These are phyloP conservation scores for Heritiera fomes DNA, from an alignment of 345 rosid genomes.

Conservation along the genomic window DNA sequence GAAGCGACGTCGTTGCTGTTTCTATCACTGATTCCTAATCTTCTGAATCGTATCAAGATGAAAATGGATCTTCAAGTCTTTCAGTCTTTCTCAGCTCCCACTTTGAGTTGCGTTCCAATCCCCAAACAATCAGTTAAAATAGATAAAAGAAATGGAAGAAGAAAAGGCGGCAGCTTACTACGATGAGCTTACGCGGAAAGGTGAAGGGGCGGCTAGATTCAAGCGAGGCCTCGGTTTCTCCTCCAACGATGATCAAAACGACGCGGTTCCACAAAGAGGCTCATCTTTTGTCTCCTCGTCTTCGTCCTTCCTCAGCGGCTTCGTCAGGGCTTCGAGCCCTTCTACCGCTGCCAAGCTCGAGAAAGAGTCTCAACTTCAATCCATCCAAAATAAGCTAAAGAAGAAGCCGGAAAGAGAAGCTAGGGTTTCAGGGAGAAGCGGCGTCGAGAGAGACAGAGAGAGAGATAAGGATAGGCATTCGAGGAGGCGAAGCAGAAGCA, in stretches of 20 bases:
- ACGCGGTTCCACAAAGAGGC: slow-evolving; percentile 45
- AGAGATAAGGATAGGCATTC: slow-evolving; percentile 28
- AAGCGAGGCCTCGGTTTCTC: slow-evolving; percentile 96
- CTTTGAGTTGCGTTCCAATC: neutral
- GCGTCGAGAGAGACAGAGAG: slow-evolving; percentile 32
- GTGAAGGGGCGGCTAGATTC: slow-evolving; percentile 94
- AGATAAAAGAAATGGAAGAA: slow-evolving; percentile 51
- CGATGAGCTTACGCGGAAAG: slow-evolving; percentile 82
- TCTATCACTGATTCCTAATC: neutral
- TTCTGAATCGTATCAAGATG: neutral
- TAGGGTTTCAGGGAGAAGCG: slow-evolving; percentile 37
- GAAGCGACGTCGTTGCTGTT: neutral
- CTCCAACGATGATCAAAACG: slow-evolving; percentile 29
- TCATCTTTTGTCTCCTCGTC: slow-evolving; percentile 54
- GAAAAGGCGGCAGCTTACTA: slow-evolving; percentile 79
- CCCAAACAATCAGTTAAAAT: neutral
- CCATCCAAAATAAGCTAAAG: slow-evolving; percentile 73
- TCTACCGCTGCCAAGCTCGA: slow-evolving; percentile 43
- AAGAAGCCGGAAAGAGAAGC: slow-evolving; percentile 39
- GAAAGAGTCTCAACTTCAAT: slow-evolving; percentile 61
- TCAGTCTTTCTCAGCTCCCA: neutral
- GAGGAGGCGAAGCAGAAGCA: slow-evolving; percentile 44
- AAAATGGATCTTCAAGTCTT: neutral
- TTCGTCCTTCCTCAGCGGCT: slow-evolving; percentile 65
- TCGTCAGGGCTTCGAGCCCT: slow-evolving; percentile 78